Base-by-base conservation (phyloP, 176 grass and related monocot genomes). In the Phoenix dactylifera region DNA sequence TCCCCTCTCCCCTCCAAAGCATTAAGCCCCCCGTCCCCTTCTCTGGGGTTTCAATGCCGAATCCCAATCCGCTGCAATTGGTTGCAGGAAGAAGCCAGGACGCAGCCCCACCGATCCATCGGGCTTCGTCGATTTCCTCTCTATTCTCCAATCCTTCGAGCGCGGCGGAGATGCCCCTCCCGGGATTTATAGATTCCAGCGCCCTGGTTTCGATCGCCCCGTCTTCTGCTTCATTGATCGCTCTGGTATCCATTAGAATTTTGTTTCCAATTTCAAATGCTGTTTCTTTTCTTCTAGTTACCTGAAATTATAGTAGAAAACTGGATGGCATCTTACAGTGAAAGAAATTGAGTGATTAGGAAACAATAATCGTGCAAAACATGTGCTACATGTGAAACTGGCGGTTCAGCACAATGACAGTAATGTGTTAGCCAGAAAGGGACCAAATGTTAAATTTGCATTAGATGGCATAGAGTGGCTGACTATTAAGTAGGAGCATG, bases 201-300 rank as follows among this genome's bases (percentile, higher is more conserved):
- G 75, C n/a, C 19, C 67, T 7, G 72, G 69, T 18, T 80, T 88
- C n/a, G 75, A 76, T 70, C 78, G 59, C 59, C 77, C 92, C 18
- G 62, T 97, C 9, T 91, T 91, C 62, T 78, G 84, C 72, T 85
- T 97, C 29, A 35, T 53, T 9, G 81, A 83, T 64, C 66, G 74
- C 16, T 73, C 81, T 4, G 81, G 87, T 91, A 76, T 55, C 0
- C 6, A 25, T 1, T 4, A 17, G 15, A 10, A 2, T 63, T 12
- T 49, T 16, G 7, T 58, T 0, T 51, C 62, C 0, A 4, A 26
- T 57, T 48, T 14, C 7, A 12, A 12, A 15, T 58, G 20, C 7
- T 44, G 16, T 50, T 74, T 22, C 4, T 68, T 23, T 67, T 16
- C 4, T 64, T 20, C 0, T 15, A 20, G 25, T 60, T 16, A 60